Evolutionary conservation across 2,329 filamentous ascomycete genomes (phyloP).

Genomic region (Aspergillus vadensis): DNA sequence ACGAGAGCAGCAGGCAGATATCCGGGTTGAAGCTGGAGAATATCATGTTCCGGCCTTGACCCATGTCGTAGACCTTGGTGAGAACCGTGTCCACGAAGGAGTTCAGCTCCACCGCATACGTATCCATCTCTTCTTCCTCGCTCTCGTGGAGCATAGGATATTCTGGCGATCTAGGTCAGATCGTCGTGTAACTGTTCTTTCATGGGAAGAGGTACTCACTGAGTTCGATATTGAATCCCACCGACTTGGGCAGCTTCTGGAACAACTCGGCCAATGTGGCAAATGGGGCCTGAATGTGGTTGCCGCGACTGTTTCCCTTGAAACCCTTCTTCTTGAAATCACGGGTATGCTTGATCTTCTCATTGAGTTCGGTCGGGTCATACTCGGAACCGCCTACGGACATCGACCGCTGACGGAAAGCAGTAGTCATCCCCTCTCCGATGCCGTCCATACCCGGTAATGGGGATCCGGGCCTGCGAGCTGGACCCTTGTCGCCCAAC

Average conservation of each 20-base stretch:
- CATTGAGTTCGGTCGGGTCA: slow-evolving; percentile 53
- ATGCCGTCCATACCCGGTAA: slow-evolving; percentile 21
- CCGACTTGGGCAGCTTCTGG: slow-evolving; percentile 73
- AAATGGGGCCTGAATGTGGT: slow-evolving; percentile 94
- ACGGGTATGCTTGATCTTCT: slow-evolving; percentile 95
- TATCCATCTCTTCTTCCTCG: slow-evolving; percentile 95
- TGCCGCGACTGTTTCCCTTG: slow-evolving; percentile 91
- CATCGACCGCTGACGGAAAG: slow-evolving; percentile 55
- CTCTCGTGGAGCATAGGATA: slow-evolving; percentile 97
- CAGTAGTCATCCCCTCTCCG: slow-evolving; percentile 16
- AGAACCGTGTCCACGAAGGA: slow-evolving; percentile 94
- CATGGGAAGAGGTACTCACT: slow-evolving; percentile 50
- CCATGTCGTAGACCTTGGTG: slow-evolving; percentile 83
- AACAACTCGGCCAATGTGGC: slow-evolving; percentile 95
- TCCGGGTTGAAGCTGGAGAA: slow-evolving; percentile 98
- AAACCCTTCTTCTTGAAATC: slow-evolving; percentile 94
- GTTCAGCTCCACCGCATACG: slow-evolving; percentile 92
- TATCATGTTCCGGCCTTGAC: slow-evolving; percentile 82
- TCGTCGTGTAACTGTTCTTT: slow-evolving; percentile 30
- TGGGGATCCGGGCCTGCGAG: slow-evolving; percentile 53
- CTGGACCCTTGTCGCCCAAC: slow-evolving; percentile 63
- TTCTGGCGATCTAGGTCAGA: slow-evolving; percentile 51
- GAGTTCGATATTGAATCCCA: slow-evolving; percentile 98
- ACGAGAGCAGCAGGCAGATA: slow-evolving; percentile 87
- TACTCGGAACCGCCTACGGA: slow-evolving; percentile 59